Conservation (phyloP, 106 monocot species). For the Allium fistulosum region DNA sequence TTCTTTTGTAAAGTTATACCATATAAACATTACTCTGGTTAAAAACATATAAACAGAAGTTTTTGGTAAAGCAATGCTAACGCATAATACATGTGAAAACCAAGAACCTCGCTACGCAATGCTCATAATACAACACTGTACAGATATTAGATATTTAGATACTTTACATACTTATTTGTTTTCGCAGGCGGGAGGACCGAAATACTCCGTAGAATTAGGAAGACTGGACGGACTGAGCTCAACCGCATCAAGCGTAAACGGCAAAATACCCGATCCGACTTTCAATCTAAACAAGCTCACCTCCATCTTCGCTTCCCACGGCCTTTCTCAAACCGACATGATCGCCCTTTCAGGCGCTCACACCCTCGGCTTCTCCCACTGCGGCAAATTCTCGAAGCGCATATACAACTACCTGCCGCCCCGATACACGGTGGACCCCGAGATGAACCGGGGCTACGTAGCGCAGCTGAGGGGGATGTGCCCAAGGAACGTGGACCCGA, state of each 20-base stretch:
- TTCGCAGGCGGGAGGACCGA: slow-evolving; percentile 57
- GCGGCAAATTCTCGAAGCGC: slow-evolving; percentile 35
- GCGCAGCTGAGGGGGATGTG: slow-evolving; percentile 9
- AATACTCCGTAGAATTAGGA: slow-evolving; percentile 59
- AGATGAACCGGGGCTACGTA: slow-evolving; percentile 27
- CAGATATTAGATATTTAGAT: too few species aligned
- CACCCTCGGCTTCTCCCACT: slow-evolving; percentile 71
- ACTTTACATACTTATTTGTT: background rate
- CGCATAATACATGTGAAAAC: too few species aligned
- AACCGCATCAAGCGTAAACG: slow-evolving; percentile 36
- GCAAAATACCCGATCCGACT: slow-evolving; percentile 36
- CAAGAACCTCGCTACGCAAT: too few species aligned
- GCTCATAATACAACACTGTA: too few species aligned
- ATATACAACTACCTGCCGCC: slow-evolving; percentile 28
- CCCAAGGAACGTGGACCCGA: slow-evolving; percentile 11
- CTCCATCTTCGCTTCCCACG: slow-evolving; percentile 38
- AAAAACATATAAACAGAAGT: too few species aligned
- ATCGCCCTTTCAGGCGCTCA: slow-evolving; percentile 75
- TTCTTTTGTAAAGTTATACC: too few species aligned
- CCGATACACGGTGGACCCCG: slow-evolving; percentile 34
- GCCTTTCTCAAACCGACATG: slow-evolving; percentile 59
- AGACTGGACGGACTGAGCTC: slow-evolving; percentile 51
- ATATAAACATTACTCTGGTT: too few species aligned
- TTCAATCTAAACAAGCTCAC: slow-evolving; percentile 52
- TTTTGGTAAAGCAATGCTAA: too few species aligned